Base-by-base conservation (phyloP, 768 basidiomycete species). In the Boletus sensibilis region DNA sequence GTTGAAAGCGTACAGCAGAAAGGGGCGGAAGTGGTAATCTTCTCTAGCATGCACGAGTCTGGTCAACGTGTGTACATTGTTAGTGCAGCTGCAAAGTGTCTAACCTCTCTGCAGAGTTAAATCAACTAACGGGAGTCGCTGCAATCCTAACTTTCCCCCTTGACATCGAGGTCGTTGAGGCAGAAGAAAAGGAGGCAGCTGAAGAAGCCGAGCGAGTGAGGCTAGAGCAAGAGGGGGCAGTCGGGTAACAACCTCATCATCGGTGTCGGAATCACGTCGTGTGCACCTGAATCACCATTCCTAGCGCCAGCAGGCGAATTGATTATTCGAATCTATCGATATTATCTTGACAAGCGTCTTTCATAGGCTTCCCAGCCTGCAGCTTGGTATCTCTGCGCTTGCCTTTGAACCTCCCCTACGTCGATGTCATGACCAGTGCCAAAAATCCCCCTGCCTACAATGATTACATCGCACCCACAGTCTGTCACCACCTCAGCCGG, bases 1-100 rank as follows among this genome's bases (percentile, higher is more conserved):
- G 94, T 96, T 1, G 96, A 99, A 72, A 85, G 83, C 35, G 94
- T 98, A 16, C 86, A 88, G 63, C 80, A 85, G 44, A 92, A 90
- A 61, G 93, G 94, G 25, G 96, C 87, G 25, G 95, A 98, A 68
- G 94, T 94, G 6, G 79, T 98, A 20, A 94, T 98, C 61, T 99
- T 98, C 73, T 98, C 96, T 5, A 98, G 94, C 66, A 98, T 99
- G 97, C 97, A 99, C 68, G 97, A 99, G 74, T 93, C 92, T 21
- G 97, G 97, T 14, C 94, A 98, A 80, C 95, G 94, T 96, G 67
- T 66, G 91, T 77, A 38, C 41, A 27, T 40, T 53, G 25, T 18
- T 50, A 7, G 12, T 35, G 34, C 8, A n/a, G 10, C 20, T n/a
- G 21, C 1, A 11, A 35, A 38, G 54, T 6, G 45, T 54, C 52